Percentiles rank a stretch among this genome's conserved stretches.
Conservation (phyloP, 148 eudicot species). For the Diospyros lotus region DNA sequence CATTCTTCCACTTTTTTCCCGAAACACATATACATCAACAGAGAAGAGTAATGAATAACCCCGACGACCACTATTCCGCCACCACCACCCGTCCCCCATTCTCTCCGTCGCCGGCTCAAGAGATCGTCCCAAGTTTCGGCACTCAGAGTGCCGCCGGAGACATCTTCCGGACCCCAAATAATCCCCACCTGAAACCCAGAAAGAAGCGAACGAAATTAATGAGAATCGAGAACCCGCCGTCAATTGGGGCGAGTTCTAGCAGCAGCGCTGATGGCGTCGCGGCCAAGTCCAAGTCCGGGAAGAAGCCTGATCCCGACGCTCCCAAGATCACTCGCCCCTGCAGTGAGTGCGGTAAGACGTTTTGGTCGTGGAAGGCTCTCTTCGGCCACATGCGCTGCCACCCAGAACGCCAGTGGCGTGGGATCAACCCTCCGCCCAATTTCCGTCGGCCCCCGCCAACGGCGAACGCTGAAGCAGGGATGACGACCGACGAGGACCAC, state of each 20-base stretch:
- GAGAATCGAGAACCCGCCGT: constrained; percentile 10
- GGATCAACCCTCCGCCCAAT: constrained; percentile 78
- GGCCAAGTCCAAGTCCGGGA: constrained; percentile 22
- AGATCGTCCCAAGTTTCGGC: neutral
- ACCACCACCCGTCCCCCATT: constrained; percentile 16
- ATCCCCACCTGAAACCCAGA: constrained; percentile 22
- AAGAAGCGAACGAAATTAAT: constrained; percentile 44
- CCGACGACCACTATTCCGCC: constrained; percentile 10
- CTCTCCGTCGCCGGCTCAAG: constrained; percentile 12
- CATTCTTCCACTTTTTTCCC: constrained; percentile 20
- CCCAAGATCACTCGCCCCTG: constrained; percentile 74
- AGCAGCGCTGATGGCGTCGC: neutral
- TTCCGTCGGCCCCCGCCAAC: constrained; percentile 16
- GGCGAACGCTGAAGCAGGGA: neutral
- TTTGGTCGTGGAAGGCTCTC: constrained; percentile 87
- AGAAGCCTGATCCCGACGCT: constrained; percentile 61
- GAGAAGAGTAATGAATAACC: constrained; percentile 4
- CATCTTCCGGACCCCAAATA: constrained; percentile 9
- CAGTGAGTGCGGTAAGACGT: constrained; percentile 75
- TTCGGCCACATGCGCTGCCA: constrained; percentile 99
- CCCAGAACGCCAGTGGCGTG: constrained; percentile 93
- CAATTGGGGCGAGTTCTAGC: neutral
- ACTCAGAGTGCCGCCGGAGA: neutral
- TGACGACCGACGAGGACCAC: constrained; percentile 42
- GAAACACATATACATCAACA: neutral